Evolutionary conservation across 495 filamentous ascomycete species (phyloP), one percentile per base, ranked within the genome.

Genomic region (Penicillium pulvis): DNA sequence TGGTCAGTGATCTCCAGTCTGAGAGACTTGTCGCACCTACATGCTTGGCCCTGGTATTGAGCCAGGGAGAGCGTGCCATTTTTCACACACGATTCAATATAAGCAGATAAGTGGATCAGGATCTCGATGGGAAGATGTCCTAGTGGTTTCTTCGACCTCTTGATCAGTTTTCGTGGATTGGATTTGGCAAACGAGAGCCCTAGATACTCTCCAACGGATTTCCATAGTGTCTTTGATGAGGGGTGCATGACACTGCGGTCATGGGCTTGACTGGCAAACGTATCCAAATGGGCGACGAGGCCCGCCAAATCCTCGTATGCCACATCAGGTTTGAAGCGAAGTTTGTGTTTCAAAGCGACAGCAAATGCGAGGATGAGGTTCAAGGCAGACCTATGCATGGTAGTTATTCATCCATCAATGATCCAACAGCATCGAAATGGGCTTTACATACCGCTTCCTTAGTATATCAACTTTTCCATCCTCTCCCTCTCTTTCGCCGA

Each of bases 271-370:
- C 81, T 85, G 41, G 92, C 90, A 47, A 90, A 92, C 0, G 77
- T 79, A 28, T 79, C 70, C 33, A 75, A 64, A 62, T 75, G 67
- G 52, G 69, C 68, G 31, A 63, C 61, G 17, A 76, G 67, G 55
- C 60, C 87, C 81, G 57, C 85, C 80, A 62, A 77, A 84, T 72
- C 83, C 77, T 53, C 80, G 65, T 95, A 93, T 55, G 87, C 85
- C 20, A 88, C 84, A 70, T 90, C 91, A 0, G 91, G 90, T 65
- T 96, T 91, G 66, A 92, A 93, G 24, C 92, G 90, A n/a, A 96
- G 83, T 66, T 85, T 87, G 76, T 93, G 91, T 68, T 93, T 95
- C 51, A 93, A 79, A 1, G 91, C 72, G 8, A 90, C 80, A 31
- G 87, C 81, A 67, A 89, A 96, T 3, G 90, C 90, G 17, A 91